A percentile compares a stretch with the other conserved stretches of the same genome.
Evolutionary conservation across 1,284 basidiomycete species (phyloP).

Genomic region (Ganoderma meredithae): DNA sequence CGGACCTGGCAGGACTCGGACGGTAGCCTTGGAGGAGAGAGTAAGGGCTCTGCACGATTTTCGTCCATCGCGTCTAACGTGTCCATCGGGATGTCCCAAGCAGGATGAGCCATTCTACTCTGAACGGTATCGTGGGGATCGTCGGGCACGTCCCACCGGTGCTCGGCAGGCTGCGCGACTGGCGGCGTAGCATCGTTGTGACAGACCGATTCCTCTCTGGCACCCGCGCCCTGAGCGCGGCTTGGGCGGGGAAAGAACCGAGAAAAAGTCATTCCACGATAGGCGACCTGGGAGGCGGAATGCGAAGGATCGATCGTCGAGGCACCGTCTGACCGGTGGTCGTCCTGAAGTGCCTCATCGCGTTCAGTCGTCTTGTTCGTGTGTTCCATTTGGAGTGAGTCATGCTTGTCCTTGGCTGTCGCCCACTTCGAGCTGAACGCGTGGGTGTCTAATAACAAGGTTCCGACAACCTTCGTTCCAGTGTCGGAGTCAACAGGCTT

Average conservation of each 20-base stretch:
- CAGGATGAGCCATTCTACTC: not conserved
- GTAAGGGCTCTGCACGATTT: not conserved
- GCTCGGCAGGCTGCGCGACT: not conserved
- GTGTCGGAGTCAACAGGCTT: not conserved
- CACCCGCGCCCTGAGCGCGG: not conserved
- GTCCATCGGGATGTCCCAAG: not conserved
- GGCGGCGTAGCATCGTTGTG: not conserved
- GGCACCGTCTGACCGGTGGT: slow-evolving; percentile 15
- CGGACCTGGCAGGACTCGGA: not conserved
- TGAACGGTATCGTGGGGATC: slow-evolving; percentile 5
- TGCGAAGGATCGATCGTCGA: slow-evolving; percentile 50
- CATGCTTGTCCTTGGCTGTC: not conserved
- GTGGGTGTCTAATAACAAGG: slow-evolving; percentile 39
- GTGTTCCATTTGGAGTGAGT: not conserved
- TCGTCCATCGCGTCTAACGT: not conserved
- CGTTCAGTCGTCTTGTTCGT: not conserved
- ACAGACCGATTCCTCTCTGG: not conserved
- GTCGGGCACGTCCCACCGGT: not conserved
- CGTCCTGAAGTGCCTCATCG: not conserved
- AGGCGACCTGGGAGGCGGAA: slow-evolving; percentile 35
- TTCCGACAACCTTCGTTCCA: slow-evolving; percentile 25
- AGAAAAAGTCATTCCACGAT: not conserved
- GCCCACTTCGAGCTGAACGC: slow-evolving; percentile 24
- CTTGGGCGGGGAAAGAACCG: not conserved
- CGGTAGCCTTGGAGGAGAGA: not conserved